Evolutionary conservation across 441 rosid species (phyloP), one percentile per base, ranked within the genome.

Genomic region (Populus tomentosa): DNA sequence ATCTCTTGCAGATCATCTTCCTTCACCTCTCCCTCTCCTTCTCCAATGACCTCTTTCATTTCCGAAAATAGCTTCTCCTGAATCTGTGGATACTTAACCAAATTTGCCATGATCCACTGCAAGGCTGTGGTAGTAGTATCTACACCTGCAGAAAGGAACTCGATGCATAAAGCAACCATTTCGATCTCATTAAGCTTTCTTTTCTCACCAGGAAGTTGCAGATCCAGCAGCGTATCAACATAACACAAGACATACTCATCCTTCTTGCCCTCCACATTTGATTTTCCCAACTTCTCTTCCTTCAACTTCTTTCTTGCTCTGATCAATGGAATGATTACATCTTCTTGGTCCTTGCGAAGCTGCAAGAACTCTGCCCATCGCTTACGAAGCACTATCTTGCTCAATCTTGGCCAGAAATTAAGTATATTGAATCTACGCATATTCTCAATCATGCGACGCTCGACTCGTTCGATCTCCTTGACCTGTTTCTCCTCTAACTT

Each of bases 21-120:
- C 59, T 56, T 79, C 42, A 83, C 80, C 30, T 46, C 79, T 0
- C 65, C 69, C 0, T 73, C 72, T 13, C 10, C 70, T 24, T 67
- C 59, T 7, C 77, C 81, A 4, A 38, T 78, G 3, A 79, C 79
- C 28, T 26, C 64, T n/a, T 74, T 80, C 3, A 84, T 84, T 20
- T 81, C 88, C 30, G 11, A 1, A 23, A 72, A 84, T 10, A 84
- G n/a, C 64, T 71, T 79, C 10, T 82, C 80, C 20, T 81, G 82
- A 14, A 83, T 69, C 1, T 70, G 33, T n/a, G 82, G 84, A 70
- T 77, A 69, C 72, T 86, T 86, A 38, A 81, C 85, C 73, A 86
- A 68, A 80, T 86, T 83, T 18, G 87, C 91, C 86, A 86, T 86
- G 23, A 88, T 82, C 91, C 89, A 88, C 28, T 85, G 83, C 78